Conservation (phyloP, 1,284 basidiomycete species). For the Fomes fomentarius region DNA sequence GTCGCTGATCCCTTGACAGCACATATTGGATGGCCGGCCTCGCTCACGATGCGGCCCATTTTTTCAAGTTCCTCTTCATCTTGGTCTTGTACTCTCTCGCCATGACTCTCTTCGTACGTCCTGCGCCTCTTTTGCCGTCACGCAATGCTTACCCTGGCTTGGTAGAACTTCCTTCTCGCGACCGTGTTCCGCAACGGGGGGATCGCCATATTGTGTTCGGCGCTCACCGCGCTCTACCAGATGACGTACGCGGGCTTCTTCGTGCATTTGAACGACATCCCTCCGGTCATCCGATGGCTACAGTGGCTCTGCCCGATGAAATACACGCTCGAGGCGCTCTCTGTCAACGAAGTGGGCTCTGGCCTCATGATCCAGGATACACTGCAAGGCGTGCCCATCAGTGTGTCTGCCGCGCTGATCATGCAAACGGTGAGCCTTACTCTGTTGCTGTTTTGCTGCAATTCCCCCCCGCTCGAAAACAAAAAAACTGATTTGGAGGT, state of each 20-base stretch:
- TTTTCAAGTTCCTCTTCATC: conserved; percentile 43
- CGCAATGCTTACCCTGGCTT: background rate
- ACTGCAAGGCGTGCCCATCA: conserved; percentile 80
- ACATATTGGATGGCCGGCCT: conserved; percentile 95
- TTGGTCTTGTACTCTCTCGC: conserved; percentile 64
- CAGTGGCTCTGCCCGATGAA: conserved; percentile 79
- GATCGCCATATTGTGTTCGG: conserved; percentile 83
- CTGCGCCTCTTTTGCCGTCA: background rate
- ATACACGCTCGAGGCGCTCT: conserved; percentile 80
- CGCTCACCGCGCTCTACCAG: conserved; percentile 76
- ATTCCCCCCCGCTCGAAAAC: too few relatives aligned
- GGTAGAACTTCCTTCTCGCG: conserved; percentile 89
- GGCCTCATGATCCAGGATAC: conserved; percentile 83
- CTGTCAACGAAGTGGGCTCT: conserved; percentile 87
- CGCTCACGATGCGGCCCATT: conserved; percentile 45
- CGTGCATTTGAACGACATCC: conserved; percentile 79
- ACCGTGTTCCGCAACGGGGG: conserved; percentile 83
- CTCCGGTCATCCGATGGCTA: conserved; percentile 84
- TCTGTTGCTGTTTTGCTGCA: background rate
- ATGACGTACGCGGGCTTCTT: conserved; percentile 89
- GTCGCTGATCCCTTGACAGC: conserved; percentile 38
- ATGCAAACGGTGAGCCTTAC: conserved; percentile 73
- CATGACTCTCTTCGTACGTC: conserved; percentile 82
- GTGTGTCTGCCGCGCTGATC: conserved; percentile 78
- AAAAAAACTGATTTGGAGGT: conserved; percentile 7